Evolutionary conservation across 1,284 basidiomycete genomes (phyloP), one percentile per base, ranked within the genome.

Genomic region (Malassezia yamatoensis): DNA sequence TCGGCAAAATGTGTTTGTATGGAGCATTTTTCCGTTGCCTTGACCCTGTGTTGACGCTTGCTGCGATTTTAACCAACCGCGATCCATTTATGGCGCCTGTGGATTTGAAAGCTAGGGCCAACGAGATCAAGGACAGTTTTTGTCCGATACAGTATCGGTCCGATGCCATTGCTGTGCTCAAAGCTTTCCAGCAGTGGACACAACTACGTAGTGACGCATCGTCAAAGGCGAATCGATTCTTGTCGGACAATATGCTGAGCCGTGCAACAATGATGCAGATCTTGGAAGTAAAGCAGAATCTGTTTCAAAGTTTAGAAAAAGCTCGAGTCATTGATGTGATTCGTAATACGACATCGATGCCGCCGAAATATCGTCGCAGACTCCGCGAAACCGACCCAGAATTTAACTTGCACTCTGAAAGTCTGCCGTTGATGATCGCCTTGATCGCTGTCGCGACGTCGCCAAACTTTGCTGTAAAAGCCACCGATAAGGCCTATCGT

Each of bases 21-120:
- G 91, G 90, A 37, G 85, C 86, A 64, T 89, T 96, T 79, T 94
- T 94, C 83, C 83, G 87, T 55, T 96, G 90, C 76, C 79, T 96
- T 51, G 88, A 94, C 71, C 84, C 86, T 42, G 88, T 89, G 0
- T 77, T 96, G 49, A 88, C 88, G 3, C 81, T 96, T 39, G 90
- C 90, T 5, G 88, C 90, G 1, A 86, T 94, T 64, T 77, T 94
- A 64, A 86, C 88, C 9, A 88, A 87, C 68, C 84, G 90, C 37
- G 90, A 93, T 66, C 90, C 90, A 3, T 96, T 96, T 80, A 77
- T 93, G 50, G 82, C 85, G 0, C 90, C 90, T 0, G 77, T 83
- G 29, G 62, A 74, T 4, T 61, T 77, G 35, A 78, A 78, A 66
- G 62, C 61, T 6, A 71, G 79, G 67, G 80, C 80, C n/a, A 77